Evolutionary conservation across 257 asterid species (phyloP).

Genomic region (Solanum sejunctum): DNA sequence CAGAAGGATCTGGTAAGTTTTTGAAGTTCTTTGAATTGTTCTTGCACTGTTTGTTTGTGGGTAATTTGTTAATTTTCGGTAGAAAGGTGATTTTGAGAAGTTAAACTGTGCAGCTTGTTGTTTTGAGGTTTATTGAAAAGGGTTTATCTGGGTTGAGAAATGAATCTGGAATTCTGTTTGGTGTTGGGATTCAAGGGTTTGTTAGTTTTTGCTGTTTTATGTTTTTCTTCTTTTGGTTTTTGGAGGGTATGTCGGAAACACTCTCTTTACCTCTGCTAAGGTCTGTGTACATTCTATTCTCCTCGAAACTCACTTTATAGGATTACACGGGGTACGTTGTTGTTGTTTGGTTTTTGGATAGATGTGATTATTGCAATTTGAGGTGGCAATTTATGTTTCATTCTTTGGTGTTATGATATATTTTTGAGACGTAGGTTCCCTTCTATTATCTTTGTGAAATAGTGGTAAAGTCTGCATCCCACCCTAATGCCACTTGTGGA

Average conservation of each 20-base stretch:
- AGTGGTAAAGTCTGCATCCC: too few species aligned
- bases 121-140: not conserved
- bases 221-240: not conserved
- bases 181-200: not conserved
- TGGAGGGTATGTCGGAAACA: not conserved
- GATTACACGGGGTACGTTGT: not conserved
- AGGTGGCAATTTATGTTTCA: not conserved
- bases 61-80: not conserved
- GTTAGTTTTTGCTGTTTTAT: not conserved
- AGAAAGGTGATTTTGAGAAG: not conserved
- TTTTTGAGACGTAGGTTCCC: too few species aligned
- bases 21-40: not conserved
- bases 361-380: not conserved
- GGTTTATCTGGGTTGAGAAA: not conserved
- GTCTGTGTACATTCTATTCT: not conserved
- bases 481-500: too few species aligned
- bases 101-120: not conserved
- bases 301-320: not conserved
- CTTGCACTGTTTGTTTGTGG: not conserved
- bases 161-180: not conserved
- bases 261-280: not conserved
- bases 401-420: not conserved
- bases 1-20: conserved; percentile 3
- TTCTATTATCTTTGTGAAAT: too few species aligned
- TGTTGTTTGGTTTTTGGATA: not conserved